Evolutionary conservation across 768 basidiomycete genomes (phyloP).

Genomic region (Leccinum barrowsii): DNA sequence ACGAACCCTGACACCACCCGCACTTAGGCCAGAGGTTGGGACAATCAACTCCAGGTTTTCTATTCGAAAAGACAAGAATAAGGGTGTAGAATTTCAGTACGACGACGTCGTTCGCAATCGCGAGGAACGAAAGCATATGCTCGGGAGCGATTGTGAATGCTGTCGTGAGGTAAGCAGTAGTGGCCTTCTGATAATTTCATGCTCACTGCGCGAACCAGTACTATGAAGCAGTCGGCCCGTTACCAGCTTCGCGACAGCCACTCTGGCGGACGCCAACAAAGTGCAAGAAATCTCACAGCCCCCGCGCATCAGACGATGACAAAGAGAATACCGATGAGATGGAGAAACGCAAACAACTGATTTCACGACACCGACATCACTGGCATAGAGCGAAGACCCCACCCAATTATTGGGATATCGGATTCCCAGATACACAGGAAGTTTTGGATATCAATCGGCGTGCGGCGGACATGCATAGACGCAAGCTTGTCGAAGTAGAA

Average conservation of each 20-base stretch:
- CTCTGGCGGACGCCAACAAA: constrained; percentile 69
- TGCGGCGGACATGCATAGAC: constrained; percentile 69
- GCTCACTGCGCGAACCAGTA: constrained; percentile 46
- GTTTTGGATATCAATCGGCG: constrained; percentile 68
- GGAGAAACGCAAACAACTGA: constrained; percentile 59
- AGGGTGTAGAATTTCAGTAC: constrained; percentile 63
- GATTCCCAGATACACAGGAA: constrained; percentile 85
- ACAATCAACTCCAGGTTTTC: constrained; percentile 65
- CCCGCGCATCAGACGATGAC: constrained; percentile 4
- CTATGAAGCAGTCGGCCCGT: constrained; percentile 70
- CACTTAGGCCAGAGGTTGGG: constrained; percentile 25
- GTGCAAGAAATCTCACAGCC: constrained; percentile 14
- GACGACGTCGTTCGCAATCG: constrained; percentile 74
- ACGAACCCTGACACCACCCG: not conserved
- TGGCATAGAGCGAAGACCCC: constrained; percentile 75
- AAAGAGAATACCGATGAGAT: constrained; percentile 35
- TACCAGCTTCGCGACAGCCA: constrained; percentile 68
- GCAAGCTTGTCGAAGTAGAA: constrained; percentile 58
- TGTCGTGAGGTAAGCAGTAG: constrained; percentile 62
- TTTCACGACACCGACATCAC: constrained; percentile 69
- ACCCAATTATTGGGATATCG: constrained; percentile 87
- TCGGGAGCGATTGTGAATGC: constrained; percentile 78
- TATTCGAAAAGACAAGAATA: constrained; percentile 64
- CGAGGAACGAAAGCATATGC: constrained; percentile 59
- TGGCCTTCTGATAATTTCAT: no score